Conservation (phyloP, 2,329 filamentous ascomycete genomes). For the Calonectria pauciramosa region DNA sequence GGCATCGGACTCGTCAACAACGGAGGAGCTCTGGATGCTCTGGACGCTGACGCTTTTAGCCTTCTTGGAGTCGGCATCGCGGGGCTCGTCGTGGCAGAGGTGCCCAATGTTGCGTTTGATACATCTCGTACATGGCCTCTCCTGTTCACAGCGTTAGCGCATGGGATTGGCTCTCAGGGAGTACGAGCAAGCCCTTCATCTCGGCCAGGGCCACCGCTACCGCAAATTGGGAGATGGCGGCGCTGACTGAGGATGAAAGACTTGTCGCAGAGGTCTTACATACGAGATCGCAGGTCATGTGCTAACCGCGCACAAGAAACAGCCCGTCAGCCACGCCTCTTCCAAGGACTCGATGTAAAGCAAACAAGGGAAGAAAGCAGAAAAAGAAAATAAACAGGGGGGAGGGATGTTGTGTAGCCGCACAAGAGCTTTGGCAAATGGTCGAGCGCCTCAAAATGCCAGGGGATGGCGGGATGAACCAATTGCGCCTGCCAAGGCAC, state of each 20-base stretch:
- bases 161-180: conserved; percentile 22
- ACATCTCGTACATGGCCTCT: conserved; percentile 96
- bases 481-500: conserved; percentile 44
- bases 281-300: conserved; percentile 95
- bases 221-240: conserved; percentile 17
- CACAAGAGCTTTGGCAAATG: conserved; percentile 34
- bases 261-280: conserved; percentile 54
- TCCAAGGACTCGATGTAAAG: conserved; percentile 31
- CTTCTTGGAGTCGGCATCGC: conserved; percentile 86
- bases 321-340: conserved; percentile 44
- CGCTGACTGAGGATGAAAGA: conserved; percentile 28
- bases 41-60: conserved; percentile 70
- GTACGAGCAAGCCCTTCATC: conserved; percentile 31
- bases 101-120: conserved; percentile 99
- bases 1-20: conserved; percentile 72
- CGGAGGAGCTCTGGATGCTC: conserved; percentile 60
- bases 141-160: conserved; percentile 66
- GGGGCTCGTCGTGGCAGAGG: conserved; percentile 96
- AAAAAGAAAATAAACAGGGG: conserved; percentile 27
- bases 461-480: conserved; percentile 32
- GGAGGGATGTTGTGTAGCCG: conserved; percentile 32
- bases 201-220: conserved; percentile 28
- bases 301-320: conserved; percentile 62
- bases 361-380: conserved; percentile 21
- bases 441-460: conserved; percentile 32